These are phyloP conservation scores for Harrya chromipes DNA, from an alignment of 768 basidiomycete genomes.

Conservation along the genomic window DNA sequence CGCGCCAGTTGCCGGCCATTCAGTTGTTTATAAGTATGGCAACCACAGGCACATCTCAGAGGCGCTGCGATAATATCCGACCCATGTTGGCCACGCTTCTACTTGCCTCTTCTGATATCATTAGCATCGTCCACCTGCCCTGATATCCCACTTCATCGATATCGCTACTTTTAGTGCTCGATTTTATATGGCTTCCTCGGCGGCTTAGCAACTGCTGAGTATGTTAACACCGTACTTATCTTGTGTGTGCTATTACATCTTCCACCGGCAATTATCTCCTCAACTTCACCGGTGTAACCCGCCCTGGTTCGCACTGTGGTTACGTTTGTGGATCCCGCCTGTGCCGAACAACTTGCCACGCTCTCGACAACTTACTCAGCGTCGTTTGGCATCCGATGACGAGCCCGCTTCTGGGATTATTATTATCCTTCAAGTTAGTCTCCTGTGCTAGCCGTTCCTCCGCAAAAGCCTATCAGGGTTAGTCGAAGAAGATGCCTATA, in stretches of 20 bases:
- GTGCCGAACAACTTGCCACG: background rate
- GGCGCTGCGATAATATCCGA: slow-evolving; percentile 33
- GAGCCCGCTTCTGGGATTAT: slow-evolving; percentile 4
- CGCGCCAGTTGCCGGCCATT: slow-evolving; percentile 27
- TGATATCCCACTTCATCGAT: slow-evolving; percentile 22
- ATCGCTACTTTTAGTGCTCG: slow-evolving; percentile 21
- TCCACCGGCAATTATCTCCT: slow-evolving; percentile 10
- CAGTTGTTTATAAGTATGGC: slow-evolving; percentile 24
- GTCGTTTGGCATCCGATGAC: background rate
- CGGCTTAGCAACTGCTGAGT: slow-evolving; percentile 6
- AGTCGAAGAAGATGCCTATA: slow-evolving; percentile 16
- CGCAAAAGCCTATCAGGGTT: slow-evolving; percentile 35
- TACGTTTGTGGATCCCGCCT: slow-evolving; percentile 12
- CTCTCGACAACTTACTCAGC: background rate
- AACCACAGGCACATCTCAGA: slow-evolving; percentile 24
- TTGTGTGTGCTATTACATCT: slow-evolving; percentile 1
- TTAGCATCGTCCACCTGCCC: slow-evolving; percentile 1
- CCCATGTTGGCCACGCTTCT: slow-evolving; percentile 21
- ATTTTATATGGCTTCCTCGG: slow-evolving; percentile 14
- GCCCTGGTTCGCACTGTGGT: slow-evolving; percentile 10
- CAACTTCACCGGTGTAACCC: slow-evolving; percentile 2
- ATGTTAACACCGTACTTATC: slow-evolving; percentile 7
- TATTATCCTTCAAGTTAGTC: slow-evolving; percentile 19
- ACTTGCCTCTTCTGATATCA: slow-evolving; percentile 18
- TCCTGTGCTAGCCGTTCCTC: slow-evolving; percentile 18